Evolutionary conservation across 768 basidiomycete genomes (phyloP), one percentile per base, ranked within the genome.

Genomic region (Lactarius tabidus): DNA sequence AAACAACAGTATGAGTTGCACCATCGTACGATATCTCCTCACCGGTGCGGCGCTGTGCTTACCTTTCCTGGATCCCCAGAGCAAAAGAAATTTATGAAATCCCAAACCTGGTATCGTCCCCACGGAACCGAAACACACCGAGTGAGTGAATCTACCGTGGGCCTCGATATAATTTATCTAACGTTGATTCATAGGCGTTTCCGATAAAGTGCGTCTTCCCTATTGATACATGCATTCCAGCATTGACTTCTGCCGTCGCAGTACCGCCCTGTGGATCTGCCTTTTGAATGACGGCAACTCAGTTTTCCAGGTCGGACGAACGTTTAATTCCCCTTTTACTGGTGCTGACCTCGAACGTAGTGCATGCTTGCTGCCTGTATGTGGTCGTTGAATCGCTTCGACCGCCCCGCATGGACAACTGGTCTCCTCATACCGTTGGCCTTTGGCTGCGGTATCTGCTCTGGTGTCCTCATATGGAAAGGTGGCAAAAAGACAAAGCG

Each of bases 91-190:
- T 89, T 90, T 65, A 81, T 83, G 69, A 79, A 85, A 67, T 83
- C 82, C 48, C 85, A 91, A 75, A 92, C 91, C 1, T 95, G 91
- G 92, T 95, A 93, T 75, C 78, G 89, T 59, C 84, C 92, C 8
- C 92, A 95, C 74, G 90, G 89, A 23, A 92, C 90, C 15, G 86
- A 86, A 64, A 92, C 92, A 0, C 92, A 90, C 70, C 76, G 87
- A 65, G 88, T 87, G 70, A 68, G 81, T 69, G 41, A 63, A 48
- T 64, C 33, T 28, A 10, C 45, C 18, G 63, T n/a, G 20, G 33
- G 60, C 59, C 31, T n/a, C 57, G 69, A 53, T 62, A 56, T 52
- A 51, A 26, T 36, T 54, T 41, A 56, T 66, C 48, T 63, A 45
- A 64, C 84, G 79, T 81, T 81, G 29, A 41, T 53, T 61, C 57